Evolutionary conservation across 2,329 filamentous ascomycete species (phyloP).

Genomic region (Trichoderma breve): DNA sequence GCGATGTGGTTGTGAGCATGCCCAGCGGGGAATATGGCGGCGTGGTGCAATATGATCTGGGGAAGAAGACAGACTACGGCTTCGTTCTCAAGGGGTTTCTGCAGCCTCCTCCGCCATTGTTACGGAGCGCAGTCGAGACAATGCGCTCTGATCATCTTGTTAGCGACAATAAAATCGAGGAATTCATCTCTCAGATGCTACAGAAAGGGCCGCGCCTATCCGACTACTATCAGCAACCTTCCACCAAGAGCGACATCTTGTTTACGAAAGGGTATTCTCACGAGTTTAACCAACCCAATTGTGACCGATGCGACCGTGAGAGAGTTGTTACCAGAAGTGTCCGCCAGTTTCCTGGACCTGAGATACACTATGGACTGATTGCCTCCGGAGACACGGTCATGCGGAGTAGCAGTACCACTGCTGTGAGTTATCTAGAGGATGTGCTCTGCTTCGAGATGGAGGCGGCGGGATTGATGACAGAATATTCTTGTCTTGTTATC

Average conservation of each 20-base stretch:
- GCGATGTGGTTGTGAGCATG: not conserved
- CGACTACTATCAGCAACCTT: not conserved
- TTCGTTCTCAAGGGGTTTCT: not conserved
- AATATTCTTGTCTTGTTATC: conserved; percentile 24
- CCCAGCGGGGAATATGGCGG: not conserved
- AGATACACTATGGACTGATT: conserved; percentile 24
- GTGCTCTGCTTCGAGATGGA: conserved; percentile 24
- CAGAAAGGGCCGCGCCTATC: not conserved
- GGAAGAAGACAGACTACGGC: not conserved
- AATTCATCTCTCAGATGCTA: conserved; percentile 3
- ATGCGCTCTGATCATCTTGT: conserved; percentile 24
- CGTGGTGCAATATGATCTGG: not conserved
- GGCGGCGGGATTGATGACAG: conserved; percentile 23
- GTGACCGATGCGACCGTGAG: not conserved
- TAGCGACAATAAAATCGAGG: conserved; percentile 17
- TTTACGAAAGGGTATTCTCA: not conserved
- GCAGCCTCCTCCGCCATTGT: conserved; percentile 15
- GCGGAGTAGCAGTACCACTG: not conserved
- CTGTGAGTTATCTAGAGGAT: not conserved
- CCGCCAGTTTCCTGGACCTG: not conserved
- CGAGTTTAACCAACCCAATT: not conserved
- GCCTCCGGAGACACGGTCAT: conserved; percentile 23
- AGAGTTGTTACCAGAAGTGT: not conserved
- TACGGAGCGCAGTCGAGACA: conserved; percentile 22
- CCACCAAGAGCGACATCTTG: not conserved